phyloP scores from a whole-genome alignment of 805 yeast species.

The Zygosaccharomyces pseudorouxii region DNA sequence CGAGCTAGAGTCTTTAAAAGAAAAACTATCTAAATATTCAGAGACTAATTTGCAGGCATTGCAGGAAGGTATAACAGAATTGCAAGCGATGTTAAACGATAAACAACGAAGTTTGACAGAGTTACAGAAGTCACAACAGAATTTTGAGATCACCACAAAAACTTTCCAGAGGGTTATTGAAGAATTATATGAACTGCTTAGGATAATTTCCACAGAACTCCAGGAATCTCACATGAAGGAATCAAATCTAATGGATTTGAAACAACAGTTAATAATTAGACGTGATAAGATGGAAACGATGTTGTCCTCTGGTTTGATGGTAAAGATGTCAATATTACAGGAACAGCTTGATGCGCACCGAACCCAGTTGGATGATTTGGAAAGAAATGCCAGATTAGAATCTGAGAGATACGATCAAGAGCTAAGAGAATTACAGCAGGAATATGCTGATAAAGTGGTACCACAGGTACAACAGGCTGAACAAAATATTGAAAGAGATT shows the following conservation, averaged over 20 bases:
- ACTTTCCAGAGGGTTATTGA: slow-evolving; percentile 43
- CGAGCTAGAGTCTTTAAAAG: slow-evolving; percentile 55
- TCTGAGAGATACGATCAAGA: slow-evolving; percentile 44
- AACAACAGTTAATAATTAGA: slow-evolving; percentile 43
- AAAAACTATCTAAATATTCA: slow-evolving; percentile 54
- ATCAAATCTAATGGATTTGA: slow-evolving; percentile 45
- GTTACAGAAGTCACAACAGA: slow-evolving; percentile 46
- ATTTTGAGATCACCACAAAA: slow-evolving; percentile 50
- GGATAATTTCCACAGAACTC: slow-evolving; percentile 46
- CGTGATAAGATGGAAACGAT: slow-evolving; percentile 38
- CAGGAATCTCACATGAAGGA: slow-evolving; percentile 38
- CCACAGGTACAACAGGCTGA: slow-evolving; percentile 47
- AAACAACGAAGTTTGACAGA: slow-evolving; percentile 39
- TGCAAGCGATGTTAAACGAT: slow-evolving; percentile 42
- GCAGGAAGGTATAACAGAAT: slow-evolving; percentile 47
- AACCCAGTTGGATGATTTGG: slow-evolving; percentile 44
- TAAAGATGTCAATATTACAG: slow-evolving; percentile 37
- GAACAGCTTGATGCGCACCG: slow-evolving; percentile 49
- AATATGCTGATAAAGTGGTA: slow-evolving; percentile 45
- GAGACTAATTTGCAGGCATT: slow-evolving; percentile 57
- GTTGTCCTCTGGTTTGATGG: slow-evolving; percentile 39
- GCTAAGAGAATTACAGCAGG: slow-evolving; percentile 41
- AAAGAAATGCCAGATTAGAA: slow-evolving; percentile 41
- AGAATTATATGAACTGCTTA: slow-evolving; percentile 29
- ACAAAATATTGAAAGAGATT: slow-evolving; percentile 39